Evolutionary conservation across 768 basidiomycete species (phyloP), one percentile per base, ranked within the genome.

Genomic region (Dentipellis fragilis): DNA sequence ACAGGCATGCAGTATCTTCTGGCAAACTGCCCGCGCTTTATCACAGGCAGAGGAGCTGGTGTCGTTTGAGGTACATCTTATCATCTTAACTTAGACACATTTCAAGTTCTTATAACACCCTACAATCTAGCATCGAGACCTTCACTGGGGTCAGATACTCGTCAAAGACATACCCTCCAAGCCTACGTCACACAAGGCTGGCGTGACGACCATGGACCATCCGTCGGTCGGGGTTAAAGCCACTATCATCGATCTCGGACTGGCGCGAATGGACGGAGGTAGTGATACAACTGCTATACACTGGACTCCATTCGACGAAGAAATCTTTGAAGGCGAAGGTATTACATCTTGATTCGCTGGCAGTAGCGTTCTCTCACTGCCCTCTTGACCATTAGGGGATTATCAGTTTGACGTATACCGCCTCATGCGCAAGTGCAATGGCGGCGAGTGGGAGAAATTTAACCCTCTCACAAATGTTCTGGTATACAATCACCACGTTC

Each of bases 61-160:
- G 12, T 75, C 80, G 11, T 98, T 99, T 56, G 96, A 99, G 81
- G 95, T 96, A 59, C 55, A 80, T 62, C 45, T 56, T 40, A 11
- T 16, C 10, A 22, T 29, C 55, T 21, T 40, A 29, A 29, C 6
- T n/a, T n/a, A n/a, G 6, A 29, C 3, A 29, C 16, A 14, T 19
- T 45, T 5, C 9, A 45, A 40, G 4, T 40, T 40, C n/a, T 17
- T n/a, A 45, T 19, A 16, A 16, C 19, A 7, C n/a, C 42, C n/a
- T 45, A 42, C 42, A 9, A 19, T 7, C 53, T 21, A 99, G 95
- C 96, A 99, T 70, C 92, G 96, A 35, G 96, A 99, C 68, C 80
- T 99, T n/a, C 96, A 99, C 64, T 92, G 91, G 82, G 96, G 96
- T 19, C 96, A 99, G 68, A 88, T 99, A 51, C 77, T 99, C 8